Evolutionary conservation across 768 basidiomycete genomes (phyloP).

Genomic region (Lactarius evosmus): DNA sequence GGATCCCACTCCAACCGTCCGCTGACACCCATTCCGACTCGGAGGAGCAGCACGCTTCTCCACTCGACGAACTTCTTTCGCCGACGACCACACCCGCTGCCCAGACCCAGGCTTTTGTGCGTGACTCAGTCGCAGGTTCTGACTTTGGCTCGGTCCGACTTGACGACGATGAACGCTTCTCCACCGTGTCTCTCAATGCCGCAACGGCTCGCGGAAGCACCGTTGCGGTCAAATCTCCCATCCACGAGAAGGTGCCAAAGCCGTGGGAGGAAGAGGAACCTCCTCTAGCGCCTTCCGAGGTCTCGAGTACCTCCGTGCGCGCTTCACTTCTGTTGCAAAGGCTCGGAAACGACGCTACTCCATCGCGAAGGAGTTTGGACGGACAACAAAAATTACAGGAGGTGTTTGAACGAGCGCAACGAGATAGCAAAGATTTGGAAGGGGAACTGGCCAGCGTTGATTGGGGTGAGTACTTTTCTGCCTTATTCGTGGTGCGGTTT

Average conservation of each 20-base stretch:
- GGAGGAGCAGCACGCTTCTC: constrained; percentile 8
- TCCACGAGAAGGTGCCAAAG: constrained; percentile 31
- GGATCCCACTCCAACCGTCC: not conserved
- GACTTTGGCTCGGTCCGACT: constrained; percentile 56
- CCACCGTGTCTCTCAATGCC: constrained; percentile 45
- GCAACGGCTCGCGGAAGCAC: constrained; percentile 32
- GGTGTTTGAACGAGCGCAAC: constrained; percentile 68
- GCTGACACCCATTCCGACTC: not conserved
- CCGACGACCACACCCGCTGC: constrained; percentile 29
- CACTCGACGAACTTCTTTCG: constrained; percentile 35
- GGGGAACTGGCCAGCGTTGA: constrained; percentile 54
- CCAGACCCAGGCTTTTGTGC: constrained; percentile 25
- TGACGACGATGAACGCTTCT: constrained; percentile 58
- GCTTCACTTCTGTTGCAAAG: constrained; percentile 54
- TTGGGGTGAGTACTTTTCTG: constrained; percentile 56
- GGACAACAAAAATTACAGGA: constrained; percentile 72
- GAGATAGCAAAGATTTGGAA: constrained; percentile 40
- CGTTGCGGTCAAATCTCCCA: constrained; percentile 30
- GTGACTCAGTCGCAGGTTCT: constrained; percentile 23
- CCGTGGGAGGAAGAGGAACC: constrained; percentile 28
- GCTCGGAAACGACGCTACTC: constrained; percentile 43
- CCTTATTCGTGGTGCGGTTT: constrained; percentile 11
- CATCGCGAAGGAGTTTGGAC: constrained; percentile 51
- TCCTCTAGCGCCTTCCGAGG: constrained; percentile 55
- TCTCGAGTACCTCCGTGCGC: constrained; percentile 51